Base-by-base conservation (phyloP, 345 rosid species). In the Anacardium occidentale region DNA sequence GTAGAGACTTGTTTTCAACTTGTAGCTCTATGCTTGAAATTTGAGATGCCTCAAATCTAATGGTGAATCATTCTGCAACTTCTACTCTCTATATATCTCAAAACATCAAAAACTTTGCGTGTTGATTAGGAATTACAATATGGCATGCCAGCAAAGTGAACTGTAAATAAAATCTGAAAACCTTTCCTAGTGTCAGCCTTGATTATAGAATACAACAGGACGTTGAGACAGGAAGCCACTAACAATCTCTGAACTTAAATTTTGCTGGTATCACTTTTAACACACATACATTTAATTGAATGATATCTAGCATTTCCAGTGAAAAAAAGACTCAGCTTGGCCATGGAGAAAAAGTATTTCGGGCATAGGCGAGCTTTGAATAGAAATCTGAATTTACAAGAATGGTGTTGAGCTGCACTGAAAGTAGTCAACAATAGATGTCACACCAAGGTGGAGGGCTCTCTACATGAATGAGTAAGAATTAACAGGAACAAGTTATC, bases 1-100 rank as follows among this genome's bases (percentile, higher is more conserved):
- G 87, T 82, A 82, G 86, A 65, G 77, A 80, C 34, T 71, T 37
- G n/a, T 70, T 79, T 80, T 64, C 65, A 57, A 70, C 66, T 59
- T 71, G 83, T 75, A 80, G 75, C 63, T 73, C 50, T 76, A 48
- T 72, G 63, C 68, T 66, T 78, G 42, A 72, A 76, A 62, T 76
- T 62, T 51, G 53, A 74, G 83, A 62, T 82, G 75, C 68, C 34
- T 68, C 59, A 48, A 75, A 62, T 69, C 64, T 69, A 34, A 71
- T 57, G 63, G 72, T 58, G 73, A 70, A 45, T 76, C 76, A 24
- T 81, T 73, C 75, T 53, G 63, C 67, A 64, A 74, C 61, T 66
- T 75, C 37, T 56, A 64, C 57, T 80, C 54, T 68, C 44, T 22
- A 50, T 77, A 56, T 76, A 62, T 76, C 45, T 79, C 70, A 59